These are phyloP conservation scores for Zelonia costaricensis DNA, from an alignment of 208 protist genomes.

Conservation along the genomic window DNA sequence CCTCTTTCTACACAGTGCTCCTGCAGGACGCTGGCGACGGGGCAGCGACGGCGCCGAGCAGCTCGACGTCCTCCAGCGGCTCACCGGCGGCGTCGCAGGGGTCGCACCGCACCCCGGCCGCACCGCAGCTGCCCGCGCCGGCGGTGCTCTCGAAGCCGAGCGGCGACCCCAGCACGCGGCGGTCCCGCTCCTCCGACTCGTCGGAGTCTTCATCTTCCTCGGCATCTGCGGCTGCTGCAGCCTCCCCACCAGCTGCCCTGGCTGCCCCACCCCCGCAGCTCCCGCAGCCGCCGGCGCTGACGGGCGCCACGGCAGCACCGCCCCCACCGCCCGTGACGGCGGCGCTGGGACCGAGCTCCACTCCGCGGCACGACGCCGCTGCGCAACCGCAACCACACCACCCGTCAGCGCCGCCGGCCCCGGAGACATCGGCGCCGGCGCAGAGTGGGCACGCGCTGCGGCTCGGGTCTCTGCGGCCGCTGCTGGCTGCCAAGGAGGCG, in stretches of 20 bases:
- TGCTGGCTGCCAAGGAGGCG: constrained; percentile 47
- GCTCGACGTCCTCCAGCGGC: background rate
- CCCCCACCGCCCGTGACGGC: background rate
- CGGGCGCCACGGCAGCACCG: background rate
- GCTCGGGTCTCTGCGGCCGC: constrained; percentile 47
- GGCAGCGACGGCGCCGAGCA: background rate
- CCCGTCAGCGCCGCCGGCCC: background rate
- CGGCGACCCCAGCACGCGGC: background rate
- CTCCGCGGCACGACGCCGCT: background rate
- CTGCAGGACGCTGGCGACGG: background rate
- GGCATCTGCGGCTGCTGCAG: background rate
- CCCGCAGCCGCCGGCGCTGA: background rate
- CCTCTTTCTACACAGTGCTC: constrained; percentile 23
- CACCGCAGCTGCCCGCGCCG: background rate
- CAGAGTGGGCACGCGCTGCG: constrained; percentile 21
- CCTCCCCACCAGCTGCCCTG: background rate
- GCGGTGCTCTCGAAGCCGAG: background rate
- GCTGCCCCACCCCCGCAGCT: background rate
- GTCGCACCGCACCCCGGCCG: background rate
- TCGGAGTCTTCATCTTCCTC: background rate
- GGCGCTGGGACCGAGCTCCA: background rate
- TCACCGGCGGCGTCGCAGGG: background rate
- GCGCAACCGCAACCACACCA: too few species aligned
- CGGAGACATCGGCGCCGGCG: background rate
- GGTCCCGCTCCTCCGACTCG: background rate